Evolutionary conservation across 768 basidiomycete species (phyloP).

Genomic region (Dendrothele bispora): DNA sequence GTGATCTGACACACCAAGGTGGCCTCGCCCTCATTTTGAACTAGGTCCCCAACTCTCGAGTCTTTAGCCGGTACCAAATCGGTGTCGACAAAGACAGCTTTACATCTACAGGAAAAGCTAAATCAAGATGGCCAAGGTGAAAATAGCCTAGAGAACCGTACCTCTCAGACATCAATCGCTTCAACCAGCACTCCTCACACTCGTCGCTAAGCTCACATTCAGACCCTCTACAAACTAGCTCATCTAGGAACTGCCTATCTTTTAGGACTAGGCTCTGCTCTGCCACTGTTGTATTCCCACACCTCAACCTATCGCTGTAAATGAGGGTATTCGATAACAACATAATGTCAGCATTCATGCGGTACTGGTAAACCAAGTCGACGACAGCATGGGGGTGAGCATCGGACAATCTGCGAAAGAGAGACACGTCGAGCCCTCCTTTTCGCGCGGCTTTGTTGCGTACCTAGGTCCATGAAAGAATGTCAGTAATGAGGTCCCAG

Average conservation of each 20-base stretch:
- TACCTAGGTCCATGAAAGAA: constrained; percentile 49
- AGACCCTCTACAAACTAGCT: constrained; percentile 38
- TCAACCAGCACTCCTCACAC: constrained; percentile 78
- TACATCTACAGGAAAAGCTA: constrained; percentile 53
- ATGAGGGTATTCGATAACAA: constrained; percentile 83
- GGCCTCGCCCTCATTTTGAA: constrained; percentile 88
- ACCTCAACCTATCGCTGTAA: constrained; percentile 73
- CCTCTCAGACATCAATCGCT: constrained; percentile 62
- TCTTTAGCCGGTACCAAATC: constrained; percentile 79
- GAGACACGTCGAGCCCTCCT: constrained; percentile 85
- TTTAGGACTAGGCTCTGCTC: constrained; percentile 56
- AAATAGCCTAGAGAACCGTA: constrained; percentile 29
- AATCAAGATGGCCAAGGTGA: background rate
- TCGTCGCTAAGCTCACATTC: constrained; percentile 41
- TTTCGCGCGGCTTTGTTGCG: constrained; percentile 75
- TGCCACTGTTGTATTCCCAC: constrained; percentile 76
- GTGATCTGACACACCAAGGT: constrained; percentile 64
- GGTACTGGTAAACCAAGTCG: constrained; percentile 86
- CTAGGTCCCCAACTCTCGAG: constrained; percentile 80
- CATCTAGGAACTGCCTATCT: constrained; percentile 38
- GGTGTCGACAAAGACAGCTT: constrained; percentile 93
- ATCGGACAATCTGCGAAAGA: constrained; percentile 87
- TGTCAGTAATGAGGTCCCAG: background rate
- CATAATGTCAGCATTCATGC: constrained; percentile 99
- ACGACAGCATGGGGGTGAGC: constrained; percentile 85